phyloP scores from a whole-genome alignment of 805 yeast genomes.

The Hyphopichia homilentoma region DNA sequence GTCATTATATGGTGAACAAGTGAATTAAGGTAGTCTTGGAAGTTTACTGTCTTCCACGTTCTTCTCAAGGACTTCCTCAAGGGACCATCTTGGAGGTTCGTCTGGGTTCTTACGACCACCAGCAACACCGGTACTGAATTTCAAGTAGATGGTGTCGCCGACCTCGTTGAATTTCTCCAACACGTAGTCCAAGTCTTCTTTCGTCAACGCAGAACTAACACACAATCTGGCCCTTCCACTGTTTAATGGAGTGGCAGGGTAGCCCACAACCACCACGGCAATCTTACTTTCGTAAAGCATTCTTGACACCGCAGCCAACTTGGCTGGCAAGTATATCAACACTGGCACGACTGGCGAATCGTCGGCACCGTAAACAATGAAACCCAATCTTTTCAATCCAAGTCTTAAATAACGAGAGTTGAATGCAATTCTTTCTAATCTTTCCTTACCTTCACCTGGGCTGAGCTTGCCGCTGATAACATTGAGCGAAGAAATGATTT shows the following conservation, averaged over 20 bases:
- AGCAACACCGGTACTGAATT: constrained; percentile 72
- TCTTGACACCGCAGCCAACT: constrained; percentile 90
- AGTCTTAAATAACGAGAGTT: constrained; percentile 90
- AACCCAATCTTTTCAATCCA: constrained; percentile 89
- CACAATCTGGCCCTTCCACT: constrained; percentile 91
- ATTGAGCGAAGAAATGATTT: constrained; percentile 74
- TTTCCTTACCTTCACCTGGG: constrained; percentile 91
- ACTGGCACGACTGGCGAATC: constrained; percentile 96
- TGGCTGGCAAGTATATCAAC: constrained; percentile 82
- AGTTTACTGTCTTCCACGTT: constrained; percentile 63
- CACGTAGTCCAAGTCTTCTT: constrained; percentile 85
- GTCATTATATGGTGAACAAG: not conserved
- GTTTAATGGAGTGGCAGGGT: constrained; percentile 94
- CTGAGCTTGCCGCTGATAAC: constrained; percentile 77
- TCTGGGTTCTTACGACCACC: constrained; percentile 61
- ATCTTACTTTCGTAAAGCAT: constrained; percentile 73
- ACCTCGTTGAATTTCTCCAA: constrained; percentile 67
- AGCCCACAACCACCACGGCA: constrained; percentile 95
- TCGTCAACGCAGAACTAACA: constrained; percentile 86
- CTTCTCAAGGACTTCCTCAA: constrained; percentile 70
- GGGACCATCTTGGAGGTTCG: constrained; percentile 66
- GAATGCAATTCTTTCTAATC: constrained; percentile 91
- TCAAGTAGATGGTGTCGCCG: constrained; percentile 73
- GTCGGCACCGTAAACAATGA: constrained; percentile 90
- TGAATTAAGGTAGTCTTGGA: constrained; percentile 17